Conservation (phyloP, 2,329 filamentous ascomycete genomes). For the Sporothrix variecibatus region DNA sequence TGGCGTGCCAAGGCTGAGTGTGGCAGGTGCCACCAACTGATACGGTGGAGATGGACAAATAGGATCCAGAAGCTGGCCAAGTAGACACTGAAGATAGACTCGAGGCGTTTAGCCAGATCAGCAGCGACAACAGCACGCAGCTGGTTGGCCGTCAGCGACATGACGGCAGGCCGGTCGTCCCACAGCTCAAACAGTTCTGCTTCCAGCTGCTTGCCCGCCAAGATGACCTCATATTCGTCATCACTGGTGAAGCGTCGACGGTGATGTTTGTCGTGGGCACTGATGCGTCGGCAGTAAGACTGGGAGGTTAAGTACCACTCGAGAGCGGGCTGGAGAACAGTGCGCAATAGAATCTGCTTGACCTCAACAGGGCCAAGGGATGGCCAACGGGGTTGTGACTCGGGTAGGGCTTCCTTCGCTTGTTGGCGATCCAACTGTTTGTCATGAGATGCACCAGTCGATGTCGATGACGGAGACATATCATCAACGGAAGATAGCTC, state of each 20-base stretch:
- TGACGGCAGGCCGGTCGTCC: not conserved
- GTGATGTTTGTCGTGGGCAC: not conserved
- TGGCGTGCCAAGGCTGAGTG: not conserved
- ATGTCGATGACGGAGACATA: not conserved
- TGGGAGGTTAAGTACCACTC: not conserved
- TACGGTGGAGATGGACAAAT: conserved; percentile 7
- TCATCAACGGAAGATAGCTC: not conserved
- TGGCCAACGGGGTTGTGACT: not conserved
- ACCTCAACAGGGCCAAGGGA: not conserved
- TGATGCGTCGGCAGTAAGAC: not conserved
- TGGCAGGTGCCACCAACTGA: conserved; percentile 9
- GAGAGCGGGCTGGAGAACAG: not conserved
- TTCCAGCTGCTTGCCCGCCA: not conserved
- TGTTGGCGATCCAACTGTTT: not conserved
- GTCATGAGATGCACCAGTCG: not conserved
- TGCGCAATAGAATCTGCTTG: not conserved
- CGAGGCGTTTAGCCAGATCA: not conserved
- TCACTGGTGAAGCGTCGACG: not conserved
- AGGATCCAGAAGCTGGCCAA: conserved; percentile 11
- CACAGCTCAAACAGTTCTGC: not conserved
- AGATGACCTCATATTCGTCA: not conserved
- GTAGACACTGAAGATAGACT: conserved; percentile 4
- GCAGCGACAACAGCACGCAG: not conserved
- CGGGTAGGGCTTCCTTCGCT: not conserved
- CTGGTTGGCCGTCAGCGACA: not conserved